Base-by-base conservation (phyloP, 768 basidiomycete species). In the Baorangia bicolor region DNA sequence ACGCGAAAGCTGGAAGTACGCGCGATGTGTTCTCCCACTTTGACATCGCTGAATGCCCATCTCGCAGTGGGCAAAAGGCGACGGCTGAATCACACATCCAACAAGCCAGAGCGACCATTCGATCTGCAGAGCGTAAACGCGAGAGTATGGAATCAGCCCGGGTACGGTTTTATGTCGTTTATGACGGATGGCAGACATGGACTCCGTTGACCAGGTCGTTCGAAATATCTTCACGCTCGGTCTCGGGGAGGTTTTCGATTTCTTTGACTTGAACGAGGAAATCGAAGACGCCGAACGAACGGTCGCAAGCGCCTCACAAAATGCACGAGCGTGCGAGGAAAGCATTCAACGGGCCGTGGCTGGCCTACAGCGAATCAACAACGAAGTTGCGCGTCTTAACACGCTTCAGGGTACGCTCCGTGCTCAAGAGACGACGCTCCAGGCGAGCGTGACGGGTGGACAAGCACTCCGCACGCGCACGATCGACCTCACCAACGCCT, bases 181-280 rank as follows among this genome's bases (percentile, higher is more conserved):
- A 2, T n/a, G 23, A 21, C 1, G 21, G 18, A 2, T 1, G 12
- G 3, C 13, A 37, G 27, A 49, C 20, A 13, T 16, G 13, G 13
- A 27, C 14, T 10, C 16, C 16, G 25, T 35, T 31, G 14, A 27
- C 21, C 33, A 61, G 57, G 42, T 50, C 34, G 47, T 57, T 2
- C 59, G 55, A 7, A 60, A 60, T 34, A 20, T 60, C 6, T 11
- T 60, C n/a, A 60, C 59, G 13, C 18, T 60, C 28, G 59, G 59
- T 28, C n/a, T 60, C 5, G 59, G 59, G 3, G 56, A 60, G 14
- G 39, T 34, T 20, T 58, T 60, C 18, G 59, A 60, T 25, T 34
- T 53, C 43, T 58, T 58, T 21, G 56, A 58, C 51, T 13, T 58
- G 39, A 58, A 60, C 31, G 49, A 53, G 33, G 59, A 58, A 13